Evolutionary conservation across 148 eudicot species (phyloP), one percentile per base, ranked within the genome.

Genomic region (Simmondsia chinensis): DNA sequence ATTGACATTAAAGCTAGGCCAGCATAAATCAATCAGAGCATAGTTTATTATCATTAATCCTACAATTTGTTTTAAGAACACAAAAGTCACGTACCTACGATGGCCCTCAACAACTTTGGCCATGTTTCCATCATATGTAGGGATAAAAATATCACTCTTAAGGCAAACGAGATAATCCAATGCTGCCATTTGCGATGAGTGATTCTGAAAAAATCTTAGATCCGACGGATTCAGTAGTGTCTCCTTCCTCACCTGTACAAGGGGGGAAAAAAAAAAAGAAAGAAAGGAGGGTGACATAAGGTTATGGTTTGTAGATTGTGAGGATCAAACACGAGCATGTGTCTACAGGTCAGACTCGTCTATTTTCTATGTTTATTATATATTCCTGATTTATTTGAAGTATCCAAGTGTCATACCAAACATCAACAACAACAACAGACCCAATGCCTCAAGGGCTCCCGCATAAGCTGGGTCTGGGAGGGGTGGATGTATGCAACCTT

Each of bases 71-170:
- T 5, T 28, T 5, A 5, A 5, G 6, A 9, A 28, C 5, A 28
- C 6, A 28, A 36, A 8, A n/a, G 12, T 25, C 8, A 0, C 6
- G 39, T 65, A 81, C 91, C 91, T 77, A 26, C 91, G 75, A 55
- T 81, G 91, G 4, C 91, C 91, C 68, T 74, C 84, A 10, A 81
- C 91, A 32, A 81, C 84, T 77, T 74, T 81, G 27, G 91, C 91
- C 91, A 81, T 81, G 53, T 81, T 81, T 31, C 91, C 91, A 34
- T 77, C 91, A 60, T 71, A 81, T 3, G 91, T 81, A 14, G 91
- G 91, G 43, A 81, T 71, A 66, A 81, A 77, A 15, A 81, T 74
- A 54, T 81, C 84, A 57, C 91, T 81, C 81, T 81, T 81, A 37
- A 81, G 54, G 3, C 84, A 65, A 62, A 81, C 91, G 54, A 81